Evolutionary conservation across 164 flowering plant species (phyloP), one percentile per base, ranked within the genome.

Genomic region (Vitis rotundifolia): DNA sequence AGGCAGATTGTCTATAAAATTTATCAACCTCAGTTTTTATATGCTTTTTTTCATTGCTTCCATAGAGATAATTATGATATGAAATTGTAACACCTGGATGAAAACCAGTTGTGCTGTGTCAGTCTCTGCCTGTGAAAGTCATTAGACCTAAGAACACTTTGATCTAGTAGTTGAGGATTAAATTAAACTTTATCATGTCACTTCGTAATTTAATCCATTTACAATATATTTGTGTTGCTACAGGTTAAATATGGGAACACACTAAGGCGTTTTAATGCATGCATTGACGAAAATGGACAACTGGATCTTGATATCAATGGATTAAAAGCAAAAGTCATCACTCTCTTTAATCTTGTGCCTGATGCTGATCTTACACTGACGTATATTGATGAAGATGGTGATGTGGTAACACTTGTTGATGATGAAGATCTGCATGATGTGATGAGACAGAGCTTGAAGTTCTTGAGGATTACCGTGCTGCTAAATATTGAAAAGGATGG

Each of bases 341-440:
- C 73, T 62, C 87, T 92, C 12, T 95, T 91, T 63, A 83, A 73
- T 64, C 77, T 95, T 15, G 53, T 77, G 37, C 49, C 76, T 9
- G 88, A 81, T 77, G 79, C 88, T 64, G 91, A 86, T 71, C 26
- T 95, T 14, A 77, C 67, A 5, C 73, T 96, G 44, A 90, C 92
- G 2, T 96, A 96, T 66, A 52, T 80, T 53, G 97, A 96, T 79
- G 97, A 89, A 79, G 98, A 96, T 77, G 80, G 81, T 61, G 98
- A 96, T 77, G 60, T 76, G 13, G 91, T 94, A 0, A 78, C 97
- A 9, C 92, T 96, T 37, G 90, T 72, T 72, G 91, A 90, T 70
- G 91, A 93, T 72, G 79, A 80, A 49, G 99, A 96, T 82, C 84
- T 96, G 48, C 69, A 26, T 72, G 99, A 93, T 85, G 91, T 85